phyloP scores from a whole-genome alignment of 306 rosid genomes.

The Pyrus communis region DNA sequence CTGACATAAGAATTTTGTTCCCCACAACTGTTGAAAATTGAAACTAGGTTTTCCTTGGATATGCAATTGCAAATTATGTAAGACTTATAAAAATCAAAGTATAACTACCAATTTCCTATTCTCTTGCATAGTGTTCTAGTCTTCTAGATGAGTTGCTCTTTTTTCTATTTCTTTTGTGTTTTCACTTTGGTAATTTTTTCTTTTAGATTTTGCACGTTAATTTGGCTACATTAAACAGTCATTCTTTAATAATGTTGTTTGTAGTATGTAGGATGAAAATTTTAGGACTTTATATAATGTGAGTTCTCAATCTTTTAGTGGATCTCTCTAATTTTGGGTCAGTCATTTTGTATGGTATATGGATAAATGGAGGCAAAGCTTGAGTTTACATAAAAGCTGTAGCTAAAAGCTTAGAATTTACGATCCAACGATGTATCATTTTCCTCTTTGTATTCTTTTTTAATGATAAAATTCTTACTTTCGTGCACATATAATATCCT shows the following conservation, averaged over 20 bases:
- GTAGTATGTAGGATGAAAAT: not conserved
- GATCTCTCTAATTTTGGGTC: not conserved
- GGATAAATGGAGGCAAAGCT: not conserved
- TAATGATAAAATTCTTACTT: not conserved
- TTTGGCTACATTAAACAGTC: no score
- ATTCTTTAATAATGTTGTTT: not conserved
- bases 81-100: not conserved
- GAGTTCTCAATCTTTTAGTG: not conserved
- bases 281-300: not conserved
- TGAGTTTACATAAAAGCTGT: not conserved
- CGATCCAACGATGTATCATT: not conserved
- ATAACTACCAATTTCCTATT: not conserved
- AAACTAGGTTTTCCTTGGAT: not conserved
- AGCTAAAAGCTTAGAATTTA: not conserved
- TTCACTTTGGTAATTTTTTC: not conserved
- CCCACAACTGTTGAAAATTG: not conserved
- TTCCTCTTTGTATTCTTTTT: not conserved
- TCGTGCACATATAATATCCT: not conserved
- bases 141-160: not conserved
- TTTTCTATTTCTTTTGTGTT: not conserved
- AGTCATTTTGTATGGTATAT: not conserved
- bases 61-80: not conserved
- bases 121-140: not conserved
- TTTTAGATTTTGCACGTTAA: not conserved
- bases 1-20: conserved; percentile 55